Evolutionary conservation across 2,329 filamentous ascomycete genomes (phyloP), one percentile per base, ranked within the genome.

Genomic region (Cercospora nicotianae): DNA sequence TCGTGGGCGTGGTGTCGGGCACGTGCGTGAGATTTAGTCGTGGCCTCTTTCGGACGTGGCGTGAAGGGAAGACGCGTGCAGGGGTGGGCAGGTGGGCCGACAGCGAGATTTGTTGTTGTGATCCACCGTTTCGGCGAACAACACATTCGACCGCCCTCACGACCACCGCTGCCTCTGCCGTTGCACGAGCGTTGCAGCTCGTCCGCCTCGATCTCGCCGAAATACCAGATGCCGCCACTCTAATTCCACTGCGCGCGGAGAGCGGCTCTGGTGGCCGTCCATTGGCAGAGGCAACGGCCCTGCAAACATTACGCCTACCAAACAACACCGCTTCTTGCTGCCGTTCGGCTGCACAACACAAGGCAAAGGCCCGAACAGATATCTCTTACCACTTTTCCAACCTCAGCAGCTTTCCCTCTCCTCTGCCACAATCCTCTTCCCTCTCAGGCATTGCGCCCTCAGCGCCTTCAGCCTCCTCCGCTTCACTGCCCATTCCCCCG

Each of bases 321-420:
- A 64, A 58, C 48, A 57, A 64, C 48, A n/a, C 33, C 26, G 36
- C 60, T 45, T 28, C 60, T 30, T 57, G 45, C 53, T 57, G 30
- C 55, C 55, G 16, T 59, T 59, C 18, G 51, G 36, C 26, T 55
- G 31, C 28, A 62, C 23, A 26, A 63, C 60, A 33, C 30, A 69
- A 69, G 65, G 65, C 65, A 51, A 68, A 42, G 31, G 12, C 30
- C 59, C 55, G 62, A 57, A 57, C 64, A 66, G 31, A 51, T 72
- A 64, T 70, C 68, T 70, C 68, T 48, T 70, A 69, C 42, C 64
- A 65, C 39, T 26, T 62, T 61, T 58, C 59, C 60, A n/a, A 31
- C 26, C 13, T 66, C 68, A 67, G 48, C 23, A 36, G 60, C 58
- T 28, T 59, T 57, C 53, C 63, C 64, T 62, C 42, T 61, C 62